Evolutionary conservation across 352 stramenopile genomes (phyloP).

Genomic region (Plasmopara muralis): DNA sequence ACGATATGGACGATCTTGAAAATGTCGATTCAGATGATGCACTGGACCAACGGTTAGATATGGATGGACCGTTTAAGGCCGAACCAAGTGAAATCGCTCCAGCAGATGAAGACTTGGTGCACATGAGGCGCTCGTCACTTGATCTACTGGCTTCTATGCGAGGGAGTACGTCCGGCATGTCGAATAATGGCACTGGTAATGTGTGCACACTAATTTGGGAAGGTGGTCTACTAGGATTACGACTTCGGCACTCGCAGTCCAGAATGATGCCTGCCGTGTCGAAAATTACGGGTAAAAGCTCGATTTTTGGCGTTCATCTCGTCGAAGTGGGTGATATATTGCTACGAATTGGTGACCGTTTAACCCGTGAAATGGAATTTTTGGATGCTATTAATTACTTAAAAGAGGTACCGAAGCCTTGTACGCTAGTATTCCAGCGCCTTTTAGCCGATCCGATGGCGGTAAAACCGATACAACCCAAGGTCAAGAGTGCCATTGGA

Average conservation of each 20-base stretch:
- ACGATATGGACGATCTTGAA: constrained; percentile 32
- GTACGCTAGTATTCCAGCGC: constrained; percentile 67
- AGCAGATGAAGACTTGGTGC: constrained; percentile 53
- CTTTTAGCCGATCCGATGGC: constrained; percentile 67
- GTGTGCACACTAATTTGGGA: constrained; percentile 81
- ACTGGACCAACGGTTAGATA: constrained; percentile 4
- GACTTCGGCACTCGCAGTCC: constrained; percentile 76
- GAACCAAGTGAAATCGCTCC: constrained; percentile 62
- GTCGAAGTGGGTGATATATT: constrained; percentile 80
- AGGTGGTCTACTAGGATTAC: constrained; percentile 63
- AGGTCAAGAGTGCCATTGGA: constrained; percentile 61
- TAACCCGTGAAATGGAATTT: constrained; percentile 78
- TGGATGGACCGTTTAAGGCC: constrained; percentile 30
- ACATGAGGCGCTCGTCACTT: constrained; percentile 58
- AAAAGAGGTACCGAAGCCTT: constrained; percentile 74
- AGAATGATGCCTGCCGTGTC: constrained; percentile 74
- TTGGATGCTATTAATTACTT: constrained; percentile 76
- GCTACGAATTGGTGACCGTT: constrained; percentile 57
- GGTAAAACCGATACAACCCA: constrained; percentile 66
- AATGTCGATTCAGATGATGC: constrained; percentile 26
- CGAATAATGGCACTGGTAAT: constrained; percentile 47
- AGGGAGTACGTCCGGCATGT: constrained; percentile 53
- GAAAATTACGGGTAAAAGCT: constrained; percentile 79
- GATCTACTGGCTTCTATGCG: constrained; percentile 68
- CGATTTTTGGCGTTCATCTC: constrained; percentile 80